phyloP scores from a whole-genome alignment of 768 basidiomycete genomes.

The Mycena latifolia region DNA sequence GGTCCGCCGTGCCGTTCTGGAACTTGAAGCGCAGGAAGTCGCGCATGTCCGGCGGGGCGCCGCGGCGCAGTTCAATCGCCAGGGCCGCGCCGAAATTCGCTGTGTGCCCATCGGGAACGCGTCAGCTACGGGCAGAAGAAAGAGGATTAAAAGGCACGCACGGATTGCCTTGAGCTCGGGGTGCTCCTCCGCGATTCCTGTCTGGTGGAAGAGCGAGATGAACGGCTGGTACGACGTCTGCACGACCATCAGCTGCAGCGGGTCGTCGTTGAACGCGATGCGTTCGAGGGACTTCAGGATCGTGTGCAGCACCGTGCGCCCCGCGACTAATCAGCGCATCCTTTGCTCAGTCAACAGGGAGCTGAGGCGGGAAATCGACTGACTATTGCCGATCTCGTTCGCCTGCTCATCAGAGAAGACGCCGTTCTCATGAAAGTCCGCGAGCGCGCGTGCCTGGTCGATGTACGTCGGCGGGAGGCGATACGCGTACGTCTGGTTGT shows the following conservation, averaged over 20 bases:
- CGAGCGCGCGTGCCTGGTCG: constrained; percentile 80
- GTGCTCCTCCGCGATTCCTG: constrained; percentile 68
- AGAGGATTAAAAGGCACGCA: constrained; percentile 64
- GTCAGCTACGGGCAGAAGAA: too few species aligned
- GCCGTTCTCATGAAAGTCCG: constrained; percentile 85
- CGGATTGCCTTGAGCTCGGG: constrained; percentile 75
- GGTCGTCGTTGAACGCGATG: constrained; percentile 84
- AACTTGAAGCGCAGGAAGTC: constrained; percentile 89
- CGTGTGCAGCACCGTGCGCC: constrained; percentile 81
- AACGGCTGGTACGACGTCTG: constrained; percentile 92
- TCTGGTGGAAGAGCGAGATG: constrained; percentile 88
- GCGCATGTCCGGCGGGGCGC: constrained; percentile 78
- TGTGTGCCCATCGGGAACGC: too few species aligned
- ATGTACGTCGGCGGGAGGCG: constrained; percentile 84
- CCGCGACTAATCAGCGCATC: constrained; percentile 86
- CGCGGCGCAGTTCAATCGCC: constrained; percentile 83
- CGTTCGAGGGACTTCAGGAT: constrained; percentile 79
- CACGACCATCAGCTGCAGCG: constrained; percentile 82
- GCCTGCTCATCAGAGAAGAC: constrained; percentile 76
- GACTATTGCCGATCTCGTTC: constrained; percentile 83
- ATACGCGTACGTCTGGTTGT: constrained; percentile 87
- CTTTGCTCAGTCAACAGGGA: too few species aligned
- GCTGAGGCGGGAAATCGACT: constrained; percentile 46
- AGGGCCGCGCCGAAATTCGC: constrained; percentile 82
- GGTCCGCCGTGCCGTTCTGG: constrained; percentile 77